Evolutionary conservation across 306 rosid species (phyloP), one percentile per base, ranked within the genome.

Genomic region (Vigna angularis): DNA sequence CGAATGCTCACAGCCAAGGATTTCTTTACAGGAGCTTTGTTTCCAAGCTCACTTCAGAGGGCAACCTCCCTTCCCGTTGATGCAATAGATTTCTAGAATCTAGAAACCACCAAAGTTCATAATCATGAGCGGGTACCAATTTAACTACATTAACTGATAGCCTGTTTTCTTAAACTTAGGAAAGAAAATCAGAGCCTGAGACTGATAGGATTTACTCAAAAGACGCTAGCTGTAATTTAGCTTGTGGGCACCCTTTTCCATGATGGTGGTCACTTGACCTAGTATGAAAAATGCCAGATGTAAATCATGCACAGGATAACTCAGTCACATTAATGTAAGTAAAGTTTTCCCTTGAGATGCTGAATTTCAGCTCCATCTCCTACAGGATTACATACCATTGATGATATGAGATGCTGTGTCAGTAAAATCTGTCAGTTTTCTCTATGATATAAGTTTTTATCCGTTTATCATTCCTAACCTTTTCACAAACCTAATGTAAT

Each of bases 31-130:
- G 91, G 94, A 81, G 68, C 74, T 47, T 83, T 87, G 77, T 89
- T 91, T 82, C 96, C 96, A 9, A 85, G 83, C 69, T 77, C 93
- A 12, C 96, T 96, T 77, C 91, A 89, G 56, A 83, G 99, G 77
- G 99, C 99, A 20, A 90, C 94, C 67, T 96, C 99, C 52, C 97
- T 96, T 73, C 99, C 99, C 4, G 98, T 96, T 79, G 99, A 91
- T 88, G 92, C 99, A 45, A 75, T 91, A 76, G 89, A 91, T 82
- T 83, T 87, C 70, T 96, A 84, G 84, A 72, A 30, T 85, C 70
- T 90, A 76, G 67, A 61, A 36, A 73, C 64, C 38, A 68, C 79
- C 47, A 11, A 70, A 45, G 65, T 42, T 64, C 72, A 51, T 17
- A 22, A 42, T 81, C 64, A 48, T 34, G 53, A 57, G 70, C 65